These are phyloP conservation scores for Holtermanniella nyarrowii DNA, from an alignment of 768 basidiomycete genomes.

Conservation along the genomic window DNA sequence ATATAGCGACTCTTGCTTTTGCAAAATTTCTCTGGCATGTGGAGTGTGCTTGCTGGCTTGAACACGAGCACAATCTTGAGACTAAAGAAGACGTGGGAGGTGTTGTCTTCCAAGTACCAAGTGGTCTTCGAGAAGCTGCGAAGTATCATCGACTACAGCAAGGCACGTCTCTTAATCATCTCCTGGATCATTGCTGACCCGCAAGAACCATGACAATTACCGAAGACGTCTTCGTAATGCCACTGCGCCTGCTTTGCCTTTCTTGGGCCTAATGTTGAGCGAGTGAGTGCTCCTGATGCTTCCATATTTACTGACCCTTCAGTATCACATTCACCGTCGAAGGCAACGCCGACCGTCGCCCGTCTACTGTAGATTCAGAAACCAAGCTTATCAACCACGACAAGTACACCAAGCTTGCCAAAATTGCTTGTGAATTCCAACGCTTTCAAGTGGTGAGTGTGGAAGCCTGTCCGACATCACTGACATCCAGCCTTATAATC, in stretches of 20 bases:
- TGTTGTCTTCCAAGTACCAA: constrained; percentile 77
- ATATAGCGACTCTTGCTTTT: constrained; percentile 70
- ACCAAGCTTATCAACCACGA: constrained; percentile 89
- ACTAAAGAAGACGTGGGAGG: constrained; percentile 85
- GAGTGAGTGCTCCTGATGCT: constrained; percentile 26
- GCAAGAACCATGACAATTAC: constrained; percentile 56
- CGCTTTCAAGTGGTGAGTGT: constrained; percentile 34
- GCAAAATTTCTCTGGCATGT: constrained; percentile 83
- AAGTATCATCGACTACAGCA: constrained; percentile 75
- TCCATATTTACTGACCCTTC: neutral
- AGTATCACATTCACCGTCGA: constrained; percentile 84
- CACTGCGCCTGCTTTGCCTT: constrained; percentile 86
- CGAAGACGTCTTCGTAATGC: constrained; percentile 75
- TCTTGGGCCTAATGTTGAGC: constrained; percentile 59
- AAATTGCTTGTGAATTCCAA: constrained; percentile 63
- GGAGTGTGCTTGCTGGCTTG: constrained; percentile 84
- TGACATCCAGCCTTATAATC: constrained; percentile 46
- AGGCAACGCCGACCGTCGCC: constrained; percentile 77
- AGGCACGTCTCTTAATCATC: constrained; percentile 47
- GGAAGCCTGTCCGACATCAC: neutral
- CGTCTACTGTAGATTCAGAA: constrained; percentile 61
- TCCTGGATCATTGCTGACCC: constrained; percentile 29
- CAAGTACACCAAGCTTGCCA: constrained; percentile 82
- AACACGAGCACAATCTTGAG: constrained; percentile 92
- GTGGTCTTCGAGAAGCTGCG: constrained; percentile 66